Base-by-base conservation (phyloP, 768 basidiomycete species). In the Favolaschia claudopus region DNA sequence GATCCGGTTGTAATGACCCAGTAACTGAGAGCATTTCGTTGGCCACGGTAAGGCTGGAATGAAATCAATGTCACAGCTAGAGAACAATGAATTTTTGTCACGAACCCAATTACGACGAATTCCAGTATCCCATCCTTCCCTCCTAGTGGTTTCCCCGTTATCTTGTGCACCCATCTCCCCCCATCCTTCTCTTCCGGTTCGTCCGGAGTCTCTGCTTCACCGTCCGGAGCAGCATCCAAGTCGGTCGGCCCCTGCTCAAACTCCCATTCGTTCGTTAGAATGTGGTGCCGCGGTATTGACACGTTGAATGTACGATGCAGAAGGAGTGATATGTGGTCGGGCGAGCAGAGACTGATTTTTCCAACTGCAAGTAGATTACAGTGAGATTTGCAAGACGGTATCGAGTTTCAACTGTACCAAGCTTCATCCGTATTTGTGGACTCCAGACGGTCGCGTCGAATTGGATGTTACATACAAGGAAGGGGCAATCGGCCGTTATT, bases 231-330 rank as follows among this genome's bases (percentile, higher is more conserved):
- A 10, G 91, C 88, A 62, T 93, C 91, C 64, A 91, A 91, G 69
- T 91, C 91, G 12, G 88, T 86, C 0, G 91, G 82, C 5, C 89
- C 93, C 63, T 93, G 91, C 73, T 96, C 92, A 68, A 96, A 98
- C 55, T 86, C 82, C 89, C 92, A 96, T 58, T 83, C 74, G 29
- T 90, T 88, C 25, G 77, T 79, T 3, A 93, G 92, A 63, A 98
- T 95, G 71, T 97, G 95, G 69, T 92, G 86, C 54, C 91, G 86
- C 3, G 96, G 95, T 74, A 98, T 95, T 19, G 96, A 96, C 17
- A 92, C 91, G 72, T 98, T 98, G 80, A 97, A 98, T 7, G 93
- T 97, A 24, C 88, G 86, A 66, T 95, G 92, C 4, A 95, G 81
- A 31, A 98, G 91, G 15, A 98, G 80, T 1, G 95, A 93, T 50